Evolutionary conservation across 2,329 filamentous ascomycete genomes (phyloP).

Genomic region (Teratosphaeria nubilosa): DNA sequence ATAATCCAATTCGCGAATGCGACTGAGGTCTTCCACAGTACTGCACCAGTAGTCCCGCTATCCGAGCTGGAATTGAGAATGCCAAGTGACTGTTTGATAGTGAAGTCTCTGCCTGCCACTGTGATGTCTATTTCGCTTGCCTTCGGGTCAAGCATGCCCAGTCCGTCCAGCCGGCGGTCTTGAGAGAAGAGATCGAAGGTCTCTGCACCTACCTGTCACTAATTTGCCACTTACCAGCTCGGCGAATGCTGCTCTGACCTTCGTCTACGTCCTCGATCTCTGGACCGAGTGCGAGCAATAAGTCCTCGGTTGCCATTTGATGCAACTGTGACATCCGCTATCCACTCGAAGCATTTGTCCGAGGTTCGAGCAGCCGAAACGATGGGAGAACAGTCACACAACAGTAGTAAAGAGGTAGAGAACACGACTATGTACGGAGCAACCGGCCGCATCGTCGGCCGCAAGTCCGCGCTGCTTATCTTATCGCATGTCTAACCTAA

Average conservation of each 20-base stretch:
- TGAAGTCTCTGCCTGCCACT: constrained; percentile 60
- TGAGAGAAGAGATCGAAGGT: constrained; percentile 80
- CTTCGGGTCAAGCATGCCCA: constrained; percentile 75
- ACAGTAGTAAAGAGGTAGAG: too few species aligned
- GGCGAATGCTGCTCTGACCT: constrained; percentile 1
- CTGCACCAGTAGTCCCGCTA: constrained; percentile 64
- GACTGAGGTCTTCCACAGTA: constrained; percentile 87
- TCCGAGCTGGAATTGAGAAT: constrained; percentile 67
- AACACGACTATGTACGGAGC: too few species aligned
- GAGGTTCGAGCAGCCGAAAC: too few species aligned
- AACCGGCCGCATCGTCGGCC: too few species aligned
- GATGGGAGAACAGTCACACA: too few species aligned
- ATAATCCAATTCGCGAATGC: constrained; percentile 72
- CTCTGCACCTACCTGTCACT: constrained; percentile 44
- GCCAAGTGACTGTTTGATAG: constrained; percentile 72
- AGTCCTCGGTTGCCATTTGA: background rate
- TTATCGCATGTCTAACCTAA: background rate
- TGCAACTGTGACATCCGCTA: background rate
- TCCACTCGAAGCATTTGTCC: too few species aligned
- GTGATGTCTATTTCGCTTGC: constrained; percentile 43
- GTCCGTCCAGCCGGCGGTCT: constrained; percentile 58
- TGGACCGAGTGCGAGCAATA: background rate
- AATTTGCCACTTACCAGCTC: background rate
- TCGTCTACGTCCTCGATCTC: constrained; percentile 7
- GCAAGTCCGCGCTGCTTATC: too few species aligned